Percentiles rank a stretch among this genome's conserved stretches.
phyloP scores from a whole-genome alignment of 768 basidiomycete species.

The Mycena sanguinolenta region DNA sequence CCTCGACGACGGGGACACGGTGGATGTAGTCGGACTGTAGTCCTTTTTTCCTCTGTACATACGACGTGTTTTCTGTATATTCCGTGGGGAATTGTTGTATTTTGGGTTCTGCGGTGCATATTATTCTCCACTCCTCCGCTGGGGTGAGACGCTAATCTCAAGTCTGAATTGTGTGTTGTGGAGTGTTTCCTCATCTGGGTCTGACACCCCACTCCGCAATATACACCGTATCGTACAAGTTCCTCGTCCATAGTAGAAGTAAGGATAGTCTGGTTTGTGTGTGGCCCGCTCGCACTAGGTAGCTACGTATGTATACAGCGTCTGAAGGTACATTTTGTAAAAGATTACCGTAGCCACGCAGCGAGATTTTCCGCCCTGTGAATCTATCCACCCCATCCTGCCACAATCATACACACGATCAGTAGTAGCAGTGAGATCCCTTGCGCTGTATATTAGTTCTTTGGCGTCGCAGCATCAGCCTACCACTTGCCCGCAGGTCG shows the following conservation, averaged over 20 bases:
- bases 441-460: background rate
- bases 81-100: too few relatives aligned
- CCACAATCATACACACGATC: background rate
- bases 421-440: too few relatives aligned
- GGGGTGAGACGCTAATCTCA: too few relatives aligned
- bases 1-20: conserved; percentile 84
- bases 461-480: background rate
- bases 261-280: background rate
- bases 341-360: conserved; percentile 7
- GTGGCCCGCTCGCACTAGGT: background rate
- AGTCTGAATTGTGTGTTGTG: too few relatives aligned
- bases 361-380: conserved; percentile 25
- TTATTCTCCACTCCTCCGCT: too few relatives aligned
- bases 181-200: too few relatives aligned
- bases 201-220: background rate
- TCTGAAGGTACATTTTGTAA: too few relatives aligned
- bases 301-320: background rate
- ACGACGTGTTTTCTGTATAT: conserved; percentile 2
- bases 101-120: background rate
- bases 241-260: background rate
- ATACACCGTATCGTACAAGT: conserved; percentile 7
- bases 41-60: background rate
- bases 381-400: conserved; percentile 8
- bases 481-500: conserved; percentile 68
- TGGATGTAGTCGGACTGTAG: conserved; percentile 78